Evolutionary conservation across 2,329 filamentous ascomycete genomes (phyloP), one percentile per base, ranked within the genome.

Genomic region (Aspergillus clavatus): DNA sequence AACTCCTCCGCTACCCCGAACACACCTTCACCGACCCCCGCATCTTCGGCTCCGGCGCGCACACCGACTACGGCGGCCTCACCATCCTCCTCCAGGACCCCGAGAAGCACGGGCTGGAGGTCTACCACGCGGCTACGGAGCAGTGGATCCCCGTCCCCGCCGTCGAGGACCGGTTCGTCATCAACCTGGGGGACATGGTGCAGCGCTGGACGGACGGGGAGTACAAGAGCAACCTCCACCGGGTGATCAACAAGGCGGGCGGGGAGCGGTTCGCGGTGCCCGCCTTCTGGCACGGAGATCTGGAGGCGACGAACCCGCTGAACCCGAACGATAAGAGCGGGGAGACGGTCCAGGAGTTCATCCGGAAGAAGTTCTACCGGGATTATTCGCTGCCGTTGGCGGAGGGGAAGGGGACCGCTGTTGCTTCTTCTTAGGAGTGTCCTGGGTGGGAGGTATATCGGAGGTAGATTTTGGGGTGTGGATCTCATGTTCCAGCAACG

Each of bases 1-100:
- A 27, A 12, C 8, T 27, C 7, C 8, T 28, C 10, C 38, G n/a
- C 47, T 66, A 79, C 51, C 72, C 72, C 1, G 66, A 72, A 0
- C 69, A 69, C 53, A 7, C 66, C 16, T 53, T 53, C 5, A 58
- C 66, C n/a, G 54, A 59, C 33, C 59, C 24, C 14, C 58, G 40
- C 58, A 65, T 53, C 58, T 63, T 56, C 43, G 69, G 51, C 45
- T 42, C 53, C 27, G 57, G 57, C 27, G 53, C 51, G 1, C 59
- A 62, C 33, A 58, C 49, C n/a, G 59, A 62, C 48, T 61, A 54
- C 27, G 57, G 58, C 3, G 48, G 51, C 33, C 45, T 62, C 31
- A 59, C 59, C 16, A 43, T 61, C 22, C 48, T 62, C 3, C 53
- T 61, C 16, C 58, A 61, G 24, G 43, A 60, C 10, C 40, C 45